Base-by-base conservation (phyloP, 345 rosid genomes). In the Rhizophora mangle region DNA sequence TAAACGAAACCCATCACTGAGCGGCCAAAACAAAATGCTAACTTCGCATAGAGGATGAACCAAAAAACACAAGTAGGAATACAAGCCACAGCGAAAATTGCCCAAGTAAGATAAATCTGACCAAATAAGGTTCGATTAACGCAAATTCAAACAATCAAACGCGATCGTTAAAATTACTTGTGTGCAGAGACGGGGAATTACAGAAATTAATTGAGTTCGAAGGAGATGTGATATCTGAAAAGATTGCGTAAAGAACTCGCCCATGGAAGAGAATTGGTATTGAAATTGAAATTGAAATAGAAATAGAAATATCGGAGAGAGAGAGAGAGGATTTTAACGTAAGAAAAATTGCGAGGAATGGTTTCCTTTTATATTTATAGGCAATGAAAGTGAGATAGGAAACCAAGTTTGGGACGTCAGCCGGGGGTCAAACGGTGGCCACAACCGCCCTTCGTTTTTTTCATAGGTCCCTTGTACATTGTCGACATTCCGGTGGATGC, bases 191-290 rank as follows among this genome's bases (percentile, higher is more conserved):
- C 24, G 60, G 77, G 81, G 69, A 76, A 64, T 87, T 85, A 87
- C 59, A 54, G 75, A 49, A 64, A 26, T 3, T 70, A 76, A 57
- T 9, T 30, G 6, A 71, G 19, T 47, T 74, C 62, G 26, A 19
- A 37, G 65, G 68, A 56, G 72, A 65, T 62, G 70, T 69, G 74
- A 70, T 78, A 72, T 64, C 22, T 53, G 55, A 31, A 63, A 65
- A 74, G 82, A 72, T 75, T 76, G 80, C 81, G 77, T 78, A 75
- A 68, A 59, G 69, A 59, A 56, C 47, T 69, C 31, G 81, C 49
- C 49, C 49, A 15, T 4, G 1, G 18, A 13, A 3, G 49, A 43
- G 18, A 11, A 43, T 43, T 43, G 19, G 15, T 11, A 43, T 43
- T 43, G 18, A 43, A 13, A 43, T 13, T 11, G 46, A 7, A 34